Conservation (phyloP, 1,284 basidiomycete genomes). For the Cutaneotrichosporon spelunceum region DNA sequence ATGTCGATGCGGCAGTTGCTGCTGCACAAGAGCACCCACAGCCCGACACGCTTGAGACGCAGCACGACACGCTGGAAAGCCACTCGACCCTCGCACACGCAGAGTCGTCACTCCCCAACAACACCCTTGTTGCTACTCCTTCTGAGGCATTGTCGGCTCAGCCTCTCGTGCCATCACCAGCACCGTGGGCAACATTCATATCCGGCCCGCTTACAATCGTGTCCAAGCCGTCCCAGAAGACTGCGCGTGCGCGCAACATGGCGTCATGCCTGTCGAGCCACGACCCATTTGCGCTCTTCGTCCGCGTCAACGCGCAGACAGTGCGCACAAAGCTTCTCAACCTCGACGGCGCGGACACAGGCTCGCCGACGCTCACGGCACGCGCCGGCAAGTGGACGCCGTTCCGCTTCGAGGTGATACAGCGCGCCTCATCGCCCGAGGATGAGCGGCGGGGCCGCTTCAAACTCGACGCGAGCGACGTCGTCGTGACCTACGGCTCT, state of each 20-base stretch:
- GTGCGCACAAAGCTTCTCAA: slow-evolving; percentile 94
- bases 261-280: slow-evolving; percentile 84
- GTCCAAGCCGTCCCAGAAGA: slow-evolving; percentile 96
- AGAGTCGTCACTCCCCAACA: not conserved
- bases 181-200: slow-evolving; percentile 81
- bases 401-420: slow-evolving; percentile 40
- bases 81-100: not conserved
- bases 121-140: not conserved
- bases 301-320: slow-evolving; percentile 94
- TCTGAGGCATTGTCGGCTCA: not conserved
- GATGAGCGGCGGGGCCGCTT: slow-evolving; percentile 18
- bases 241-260: slow-evolving; percentile 89
- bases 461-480: slow-evolving; percentile 17
- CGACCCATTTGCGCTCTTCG: slow-evolving; percentile 90
- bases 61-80: not conserved
- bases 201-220: slow-evolving; percentile 90
- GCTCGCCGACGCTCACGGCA: slow-evolving; percentile 25
- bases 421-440: slow-evolving; percentile 23
- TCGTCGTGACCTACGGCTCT: slow-evolving; percentile 80
- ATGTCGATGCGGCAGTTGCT: not conserved
- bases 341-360: slow-evolving; percentile 54
- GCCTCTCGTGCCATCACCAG: slow-evolving; percentile 9
- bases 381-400: slow-evolving; percentile 46
- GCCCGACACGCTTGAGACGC: not conserved
- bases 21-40: not conserved